Base-by-base conservation (phyloP, 2,329 filamentous ascomycete genomes). In the Cylindrodendrum hubeiense region DNA sequence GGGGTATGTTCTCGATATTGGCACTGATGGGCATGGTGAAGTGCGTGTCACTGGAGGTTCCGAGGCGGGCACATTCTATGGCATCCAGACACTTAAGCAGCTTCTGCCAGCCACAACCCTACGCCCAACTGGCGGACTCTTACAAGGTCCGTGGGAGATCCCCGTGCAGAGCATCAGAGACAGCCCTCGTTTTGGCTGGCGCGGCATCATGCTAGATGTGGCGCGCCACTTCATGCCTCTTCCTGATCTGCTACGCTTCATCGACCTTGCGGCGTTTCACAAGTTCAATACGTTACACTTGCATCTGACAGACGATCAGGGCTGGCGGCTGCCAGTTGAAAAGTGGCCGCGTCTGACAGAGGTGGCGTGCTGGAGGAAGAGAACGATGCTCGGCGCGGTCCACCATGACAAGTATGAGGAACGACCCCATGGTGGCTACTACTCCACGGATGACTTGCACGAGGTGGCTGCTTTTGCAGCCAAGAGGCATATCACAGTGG, bases 181-280 rank as follows among this genome's bases (percentile, higher is more conserved):
- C 28, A 50, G 43, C n/a, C 67, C 67, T 13, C 64, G 67, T 13
- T 62, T 69, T 24, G 50, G 37, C 56, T 70, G 68, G 68, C 66
- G 68, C 24, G 68, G 68, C 34, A 60, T 65, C 57, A 67, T 70
- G 68, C 58, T 70, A n/a, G 68, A 70, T 57, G 64, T 67, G 13
- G 68, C 68, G 3, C 66, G 68, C 17, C 68, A 70, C 37, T 70
- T 68, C 47, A 70, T 70, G 66, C 68, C 68, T 19, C 43, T 70
- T 4, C 39, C 63, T 28, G 68, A 70, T 30, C 52, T 70, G 13
- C 55, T 70, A 15, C 68, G 60, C 19, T 67, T 70, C 41, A 67
- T 70, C 37, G 68, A 70, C 30, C 49, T 62, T 10, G 34, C 59
- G 4, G 64, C 67, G 8, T 54, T 65, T 19, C 67, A 69, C 64